Percentiles rank a stretch among this genome's conserved stretches.
These are phyloP conservation scores for Zygotorulaspora chibaensis DNA, from an alignment of 805 yeast genomes.

Conservation along the genomic window DNA sequence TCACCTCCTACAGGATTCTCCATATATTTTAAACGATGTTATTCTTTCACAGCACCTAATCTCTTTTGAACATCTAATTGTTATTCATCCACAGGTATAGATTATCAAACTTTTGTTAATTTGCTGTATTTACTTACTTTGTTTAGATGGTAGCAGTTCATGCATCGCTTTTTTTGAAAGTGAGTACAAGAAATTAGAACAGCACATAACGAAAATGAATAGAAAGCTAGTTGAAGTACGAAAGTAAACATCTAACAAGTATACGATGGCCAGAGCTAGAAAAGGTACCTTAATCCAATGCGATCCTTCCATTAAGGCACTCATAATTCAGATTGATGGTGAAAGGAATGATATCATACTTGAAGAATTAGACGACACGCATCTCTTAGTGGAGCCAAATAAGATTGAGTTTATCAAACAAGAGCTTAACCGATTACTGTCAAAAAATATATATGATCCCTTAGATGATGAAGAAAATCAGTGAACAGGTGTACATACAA, in stretches of 20 bases:
- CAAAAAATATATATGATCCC: conserved; percentile 83
- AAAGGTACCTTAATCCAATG: conserved; percentile 56
- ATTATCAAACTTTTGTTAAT: not conserved
- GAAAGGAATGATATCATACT: conserved; percentile 66
- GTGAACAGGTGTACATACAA: conserved; percentile 2
- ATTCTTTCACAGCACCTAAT: not conserved
- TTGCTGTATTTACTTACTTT: not conserved
- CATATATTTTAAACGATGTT: not conserved
- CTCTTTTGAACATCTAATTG: not conserved
- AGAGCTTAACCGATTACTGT: conserved; percentile 69
- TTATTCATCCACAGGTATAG: not conserved
- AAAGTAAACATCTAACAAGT: not conserved
- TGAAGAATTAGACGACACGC: conserved; percentile 87
- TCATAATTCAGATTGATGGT: conserved; percentile 78
- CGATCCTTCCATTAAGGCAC: conserved; percentile 89
- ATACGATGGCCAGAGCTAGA: conserved; percentile 48
- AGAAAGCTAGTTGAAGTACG: not conserved
- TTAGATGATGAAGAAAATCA: conserved; percentile 60
- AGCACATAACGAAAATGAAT: not conserved
- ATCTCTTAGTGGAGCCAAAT: conserved; percentile 71
- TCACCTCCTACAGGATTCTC: not conserved
- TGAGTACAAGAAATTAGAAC: not conserved
- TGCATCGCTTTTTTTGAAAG: not conserved
- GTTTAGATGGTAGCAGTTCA: not conserved
- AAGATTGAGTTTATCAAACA: conserved; percentile 71